Base-by-base conservation (phyloP, 176 grass and related monocot species). In the Echinochloa phyllopogon region DNA sequence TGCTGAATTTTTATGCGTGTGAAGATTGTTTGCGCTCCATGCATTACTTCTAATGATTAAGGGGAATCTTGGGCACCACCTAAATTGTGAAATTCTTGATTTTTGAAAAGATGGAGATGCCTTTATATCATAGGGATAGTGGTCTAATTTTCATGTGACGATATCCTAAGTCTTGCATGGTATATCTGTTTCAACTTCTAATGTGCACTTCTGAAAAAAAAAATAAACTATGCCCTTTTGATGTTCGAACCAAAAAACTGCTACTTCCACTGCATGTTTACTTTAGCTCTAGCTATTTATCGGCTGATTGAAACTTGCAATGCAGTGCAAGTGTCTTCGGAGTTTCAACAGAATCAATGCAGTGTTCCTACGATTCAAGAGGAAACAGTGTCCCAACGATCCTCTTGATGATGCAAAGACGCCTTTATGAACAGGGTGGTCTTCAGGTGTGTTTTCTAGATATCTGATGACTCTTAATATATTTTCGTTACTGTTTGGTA, bases 271-370 rank as follows among this genome's bases (percentile, higher is more conserved):
- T 82, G 74, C 73, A 86, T 82, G 48, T 74, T 58, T 74, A 39
- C 38, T 66, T 66, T 40, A 27, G 56, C 40, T 61, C 14, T 56
- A 65, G 21, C 10, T 38, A 58, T 60, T 59, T 44, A 18, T 60
- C 55, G 37, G 29, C 59, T 79, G 33, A 86, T 69, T 74, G 20
- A 70, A 77, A 50, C 68, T 78, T 89, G 24, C 72, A 82, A 83
- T 95, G 93, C 90, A 92, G 93, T 50, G 69, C 87, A 69, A 92
- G 55, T 43, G 90, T 92, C 15, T 95, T 95, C 11, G 93, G 93
- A 67, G 93, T 92, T 83, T 95, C 93, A 72, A 95, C 93, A 50
- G 87, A 92, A 77, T 92, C 90, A 39, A 95, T 95, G 85, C 93
- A 95, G 53, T 95, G 90, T 68, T 95, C 93, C 23, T 95, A 82